These are phyloP conservation scores for Colletotrichum gloeosporioides DNA, from an alignment of 2,329 filamentous ascomycete genomes.

Conservation along the genomic window DNA sequence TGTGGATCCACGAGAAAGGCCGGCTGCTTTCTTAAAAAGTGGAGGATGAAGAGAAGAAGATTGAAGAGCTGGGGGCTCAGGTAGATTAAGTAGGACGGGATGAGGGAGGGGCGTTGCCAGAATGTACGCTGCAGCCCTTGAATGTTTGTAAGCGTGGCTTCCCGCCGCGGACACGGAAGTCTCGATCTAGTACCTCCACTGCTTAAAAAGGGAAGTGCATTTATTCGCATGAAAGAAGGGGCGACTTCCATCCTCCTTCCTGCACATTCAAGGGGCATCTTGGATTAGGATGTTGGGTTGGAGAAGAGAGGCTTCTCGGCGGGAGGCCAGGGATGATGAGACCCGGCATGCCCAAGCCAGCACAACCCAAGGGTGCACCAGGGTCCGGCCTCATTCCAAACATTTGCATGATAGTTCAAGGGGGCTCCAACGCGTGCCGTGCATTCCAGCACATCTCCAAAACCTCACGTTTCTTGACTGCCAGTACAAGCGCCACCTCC, in stretches of 20 bases:
- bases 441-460: background rate
- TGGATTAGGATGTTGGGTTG: too few relatives aligned
- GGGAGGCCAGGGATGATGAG: background rate
- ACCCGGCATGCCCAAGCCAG: background rate
- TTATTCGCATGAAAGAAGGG: background rate
- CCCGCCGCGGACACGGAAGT: background rate
- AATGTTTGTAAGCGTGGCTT: background rate
- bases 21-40: background rate
- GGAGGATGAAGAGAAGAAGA: background rate
- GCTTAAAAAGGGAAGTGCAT: background rate
- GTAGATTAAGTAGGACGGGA: background rate
- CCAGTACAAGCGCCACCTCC: background rate
- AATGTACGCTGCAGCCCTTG: background rate
- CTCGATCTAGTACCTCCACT: background rate
- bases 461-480: background rate
- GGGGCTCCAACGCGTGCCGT: background rate
- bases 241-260: background rate
- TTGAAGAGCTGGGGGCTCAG: background rate
- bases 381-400: background rate
- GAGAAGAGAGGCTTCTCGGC: background rate
- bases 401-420: background rate
- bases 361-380: background rate
- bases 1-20: background rate
- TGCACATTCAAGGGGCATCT: background rate
- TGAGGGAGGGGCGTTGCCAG: background rate